A percentile compares a stretch with the other conserved stretches of the same genome.
Evolutionary conservation across 345 rosid species (phyloP).

Genomic region (Firmiana major): DNA sequence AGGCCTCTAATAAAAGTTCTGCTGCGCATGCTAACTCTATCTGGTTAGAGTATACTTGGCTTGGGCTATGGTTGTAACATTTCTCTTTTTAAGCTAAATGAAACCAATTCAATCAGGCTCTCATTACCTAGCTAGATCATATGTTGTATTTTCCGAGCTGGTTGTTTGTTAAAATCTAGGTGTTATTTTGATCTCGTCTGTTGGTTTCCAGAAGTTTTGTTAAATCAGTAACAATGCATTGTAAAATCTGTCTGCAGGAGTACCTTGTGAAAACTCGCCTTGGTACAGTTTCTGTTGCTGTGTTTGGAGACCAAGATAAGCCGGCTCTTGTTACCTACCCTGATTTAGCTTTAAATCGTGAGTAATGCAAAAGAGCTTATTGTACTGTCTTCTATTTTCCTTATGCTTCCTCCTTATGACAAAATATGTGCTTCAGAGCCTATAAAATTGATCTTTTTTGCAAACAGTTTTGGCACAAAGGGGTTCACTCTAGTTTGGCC

Average conservation of each 20-base stretch:
- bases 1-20: neutral
- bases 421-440: neutral
- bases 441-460: neutral
- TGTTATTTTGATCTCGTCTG: neutral
- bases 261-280: slow-evolving; percentile 52
- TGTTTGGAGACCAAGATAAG: slow-evolving; percentile 88
- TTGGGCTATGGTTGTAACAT: slow-evolving; percentile 12
- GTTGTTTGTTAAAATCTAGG: neutral
- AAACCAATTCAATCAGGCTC: neutral
- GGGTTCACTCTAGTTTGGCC: neutral
- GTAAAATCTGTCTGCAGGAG: slow-evolving; percentile 48
- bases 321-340: slow-evolving; percentile 92
- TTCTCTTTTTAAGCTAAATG: neutral
- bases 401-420: neutral
- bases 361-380: slow-evolving; percentile 17
- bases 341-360: slow-evolving; percentile 80
- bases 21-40: slow-evolving; percentile 15
- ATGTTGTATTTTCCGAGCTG: neutral
- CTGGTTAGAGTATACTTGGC: slow-evolving; percentile 17
- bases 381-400: neutral
- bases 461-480: neutral
- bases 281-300: slow-evolving; percentile 73
- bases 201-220: slow-evolving; percentile 14
- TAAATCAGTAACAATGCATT: slow-evolving; percentile 18
- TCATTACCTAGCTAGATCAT: neutral